These are phyloP conservation scores for Ceratobasidium sp. DNA, from an alignment of 1,284 basidiomycete genomes.

Conservation along the genomic window DNA sequence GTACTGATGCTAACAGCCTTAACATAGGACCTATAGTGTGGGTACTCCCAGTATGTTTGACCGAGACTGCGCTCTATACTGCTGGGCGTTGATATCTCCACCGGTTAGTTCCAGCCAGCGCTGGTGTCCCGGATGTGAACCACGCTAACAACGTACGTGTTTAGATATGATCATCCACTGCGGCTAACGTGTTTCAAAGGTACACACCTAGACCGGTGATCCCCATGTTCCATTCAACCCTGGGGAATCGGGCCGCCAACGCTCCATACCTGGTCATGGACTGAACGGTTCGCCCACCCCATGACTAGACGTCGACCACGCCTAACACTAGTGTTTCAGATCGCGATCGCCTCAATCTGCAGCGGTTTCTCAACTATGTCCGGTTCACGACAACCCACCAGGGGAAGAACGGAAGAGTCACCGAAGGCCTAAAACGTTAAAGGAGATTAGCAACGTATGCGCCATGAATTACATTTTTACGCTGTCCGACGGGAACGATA, in stretches of 20 bases:
- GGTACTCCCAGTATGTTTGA: conserved; percentile 66
- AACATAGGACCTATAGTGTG: conserved; percentile 48
- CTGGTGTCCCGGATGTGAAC: too few relatives aligned
- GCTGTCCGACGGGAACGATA: conserved; percentile 52
- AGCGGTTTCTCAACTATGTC: conserved; percentile 72
- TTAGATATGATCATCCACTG: not conserved
- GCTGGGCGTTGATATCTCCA: conserved; percentile 83
- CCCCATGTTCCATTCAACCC: conserved; percentile 69
- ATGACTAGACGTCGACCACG: too few relatives aligned
- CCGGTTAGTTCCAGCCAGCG: conserved; percentile 62
- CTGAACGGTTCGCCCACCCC: not conserved
- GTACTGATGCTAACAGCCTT: not conserved
- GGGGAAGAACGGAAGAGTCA: conserved; percentile 50
- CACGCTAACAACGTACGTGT: not conserved
- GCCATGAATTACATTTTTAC: conserved; percentile 67
- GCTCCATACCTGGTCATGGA: conserved; percentile 63
- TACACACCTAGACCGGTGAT: conserved; percentile 68
- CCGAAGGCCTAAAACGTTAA: conserved; percentile 64
- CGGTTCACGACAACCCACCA: conserved; percentile 64
- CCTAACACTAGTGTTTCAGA: conserved; percentile 2
- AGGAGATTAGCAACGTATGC: conserved; percentile 65
- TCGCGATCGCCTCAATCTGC: conserved; percentile 56
- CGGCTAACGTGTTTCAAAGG: conserved; percentile 10
- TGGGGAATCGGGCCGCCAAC: conserved; percentile 67
- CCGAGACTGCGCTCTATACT: conserved; percentile 75